Evolutionary conservation across 2,329 filamentous ascomycete genomes (phyloP), one percentile per base, ranked within the genome.

Genomic region (Fusarium pilosicola): DNA sequence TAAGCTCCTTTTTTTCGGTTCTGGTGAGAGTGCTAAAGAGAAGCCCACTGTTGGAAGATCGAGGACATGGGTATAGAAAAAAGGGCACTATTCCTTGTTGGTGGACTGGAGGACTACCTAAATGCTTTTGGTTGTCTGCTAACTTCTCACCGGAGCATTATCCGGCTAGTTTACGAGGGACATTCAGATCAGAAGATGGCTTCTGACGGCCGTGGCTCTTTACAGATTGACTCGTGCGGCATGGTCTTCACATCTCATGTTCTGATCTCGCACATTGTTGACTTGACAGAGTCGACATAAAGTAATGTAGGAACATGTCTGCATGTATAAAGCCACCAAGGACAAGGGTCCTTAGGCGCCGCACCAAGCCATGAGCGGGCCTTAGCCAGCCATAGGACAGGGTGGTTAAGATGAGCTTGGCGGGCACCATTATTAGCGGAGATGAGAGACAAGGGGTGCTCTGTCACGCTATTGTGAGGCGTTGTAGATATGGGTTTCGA

Each of bases 361-460:
- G 76, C 76, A 76, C 74, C 62, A 66, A 69, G 70, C 67, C 70
- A 77, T 71, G 69, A 59, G 61, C 58, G 63, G 66, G 60, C 61
- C 68, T 54, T 46, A 59, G 66, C 41, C 68, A 71, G 63, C 73
- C 66, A 64, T 73, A 68, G 61, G 66, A 73, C 73, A 75, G 71
- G 71, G 76, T 71, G 69, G 70, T 76, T 78, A 77, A 78, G 74
- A 78, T 78, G 77, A 78, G 77, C 74, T 71, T 77, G 77, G 76
- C 77, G 74, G 76, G 71, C 74, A 79, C 74, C 75, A 75, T 77
- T 57, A 76, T 77, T 78, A 79, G 77, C 77, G 77, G 77, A 78
- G 77, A 79, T 79, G 77, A 79, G 75, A 70, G 73, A 78, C 75
- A 73, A 68, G 69, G 60, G 48, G 28, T 44, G 34, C 46, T 52